A percentile compares a stretch with the other conserved stretches of the same genome.
phyloP scores from a whole-genome alignment of 805 yeast species.

The Spencermartinsiella europaea region DNA sequence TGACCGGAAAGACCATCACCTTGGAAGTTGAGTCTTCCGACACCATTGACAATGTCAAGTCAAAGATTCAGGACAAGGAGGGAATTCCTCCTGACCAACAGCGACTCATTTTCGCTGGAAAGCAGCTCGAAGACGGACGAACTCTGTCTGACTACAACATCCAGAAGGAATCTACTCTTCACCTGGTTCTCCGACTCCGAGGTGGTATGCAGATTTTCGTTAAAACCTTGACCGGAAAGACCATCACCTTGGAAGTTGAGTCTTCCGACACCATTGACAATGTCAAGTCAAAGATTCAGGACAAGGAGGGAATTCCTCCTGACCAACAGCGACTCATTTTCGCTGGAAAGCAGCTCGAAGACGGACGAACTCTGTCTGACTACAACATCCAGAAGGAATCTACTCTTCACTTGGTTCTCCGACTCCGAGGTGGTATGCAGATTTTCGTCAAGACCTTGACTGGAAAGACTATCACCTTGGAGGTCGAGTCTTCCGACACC shows the following conservation, averaged over 20 bases:
- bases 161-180: conserved; percentile 87
- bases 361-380: conserved; percentile 88
- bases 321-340: conserved; percentile 93
- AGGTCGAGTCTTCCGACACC: conserved; percentile 98
- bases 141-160: conserved; percentile 92
- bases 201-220: conserved; percentile 83
- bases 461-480: conserved; percentile 97
- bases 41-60: conserved; percentile 91
- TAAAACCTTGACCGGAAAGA: conserved; percentile 84
- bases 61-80: conserved; percentile 94
- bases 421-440: conserved; percentile 80
- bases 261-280: conserved; percentile 93
- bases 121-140: conserved; percentile 94
- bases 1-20: conserved; percentile 88
- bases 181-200: conserved; percentile 80
- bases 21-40: conserved; percentile 89
- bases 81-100: conserved; percentile 98
- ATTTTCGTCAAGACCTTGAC: conserved; percentile 99
- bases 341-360: conserved; percentile 95
- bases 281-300: conserved; percentile 91
- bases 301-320: conserved; percentile 95
- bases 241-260: conserved; percentile 84
- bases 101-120: conserved; percentile 92
- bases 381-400: conserved; percentile 96
- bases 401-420: conserved; percentile 73